These are phyloP conservation scores for Nemania sp. DNA, from an alignment of 2,329 filamentous ascomycete genomes.

Conservation along the genomic window DNA sequence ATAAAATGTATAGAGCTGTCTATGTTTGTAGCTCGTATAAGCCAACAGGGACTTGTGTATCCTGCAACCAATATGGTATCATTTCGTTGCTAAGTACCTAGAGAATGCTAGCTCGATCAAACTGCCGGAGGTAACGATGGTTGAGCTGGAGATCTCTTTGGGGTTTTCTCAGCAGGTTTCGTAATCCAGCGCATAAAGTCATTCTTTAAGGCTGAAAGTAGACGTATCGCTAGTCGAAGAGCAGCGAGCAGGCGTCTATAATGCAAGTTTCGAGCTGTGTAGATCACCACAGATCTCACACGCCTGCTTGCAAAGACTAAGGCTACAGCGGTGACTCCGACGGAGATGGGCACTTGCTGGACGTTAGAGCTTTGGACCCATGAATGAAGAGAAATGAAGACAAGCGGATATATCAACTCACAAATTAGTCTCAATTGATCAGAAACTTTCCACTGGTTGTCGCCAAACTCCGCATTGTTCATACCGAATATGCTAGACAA, in stretches of 20 bases:
- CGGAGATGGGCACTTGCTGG: constrained; percentile 8
- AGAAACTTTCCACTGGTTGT: constrained; percentile 7
- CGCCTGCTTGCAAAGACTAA: constrained; percentile 10
- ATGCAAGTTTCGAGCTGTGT: neutral
- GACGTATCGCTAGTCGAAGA: neutral
- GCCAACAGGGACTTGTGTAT: no score
- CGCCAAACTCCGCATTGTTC: constrained; percentile 37
- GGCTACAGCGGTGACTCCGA: constrained; percentile 2
- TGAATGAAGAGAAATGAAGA: neutral
- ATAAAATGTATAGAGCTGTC: no score
- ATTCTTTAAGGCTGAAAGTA: no score
- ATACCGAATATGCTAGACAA: constrained; percentile 46
- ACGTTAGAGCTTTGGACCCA: neutral
- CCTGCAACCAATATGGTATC: no score
- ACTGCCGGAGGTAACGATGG: no score
- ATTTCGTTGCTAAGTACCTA: no score
- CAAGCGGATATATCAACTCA: neutral
- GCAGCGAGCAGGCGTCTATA: neutral
- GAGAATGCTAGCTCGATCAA: no score
- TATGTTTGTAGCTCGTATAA: no score
- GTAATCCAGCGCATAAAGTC: no score
- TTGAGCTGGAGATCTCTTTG: no score
- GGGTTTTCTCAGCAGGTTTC: no score
- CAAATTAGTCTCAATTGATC: constrained; percentile 16
- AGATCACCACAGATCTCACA: neutral